A percentile compares a stretch with the other conserved stretches of the same genome.
Evolutionary conservation across 1,284 basidiomycete genomes (phyloP).

Genomic region (Cronartium quercuum): DNA sequence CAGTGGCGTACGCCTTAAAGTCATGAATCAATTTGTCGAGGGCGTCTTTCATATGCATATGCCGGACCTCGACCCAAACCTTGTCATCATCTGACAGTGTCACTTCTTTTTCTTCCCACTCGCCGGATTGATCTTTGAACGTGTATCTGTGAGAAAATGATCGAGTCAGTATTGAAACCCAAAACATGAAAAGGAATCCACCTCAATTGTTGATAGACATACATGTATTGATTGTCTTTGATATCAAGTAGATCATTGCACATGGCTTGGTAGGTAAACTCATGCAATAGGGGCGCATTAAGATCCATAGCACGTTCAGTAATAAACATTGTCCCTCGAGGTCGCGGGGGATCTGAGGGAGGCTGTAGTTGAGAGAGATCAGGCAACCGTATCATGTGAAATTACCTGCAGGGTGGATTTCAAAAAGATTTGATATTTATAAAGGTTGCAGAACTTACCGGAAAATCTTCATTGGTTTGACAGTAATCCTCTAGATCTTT

Average conservation of each 20-base stretch:
- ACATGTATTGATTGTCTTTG: conserved; percentile 76
- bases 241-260: conserved; percentile 86
- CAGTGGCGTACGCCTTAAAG: conserved; percentile 49
- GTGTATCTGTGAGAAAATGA: not conserved
- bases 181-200: not conserved
- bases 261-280: conserved; percentile 99
- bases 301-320: conserved; percentile 95
- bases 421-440: not conserved
- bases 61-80: conserved; percentile 38
- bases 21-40: conserved; percentile 37
- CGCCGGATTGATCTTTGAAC: conserved; percentile 26
- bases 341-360: conserved; percentile 59
- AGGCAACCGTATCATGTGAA: not conserved
- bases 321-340: conserved; percentile 77
- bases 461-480: conserved; percentile 74
- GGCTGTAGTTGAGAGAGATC: conserved; percentile 5
- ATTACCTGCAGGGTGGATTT: not conserved
- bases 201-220: conserved; percentile 47
- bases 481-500: conserved; percentile 75
- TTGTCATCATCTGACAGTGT: conserved; percentile 36
- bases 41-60: conserved; percentile 39
- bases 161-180: not conserved
- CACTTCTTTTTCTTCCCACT: conserved; percentile 36
- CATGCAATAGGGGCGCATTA: conserved; percentile 82
- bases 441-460: conserved; percentile 54